Conservation (phyloP, 2,329 filamentous ascomycete genomes). For the Metarhizium sp. region DNA sequence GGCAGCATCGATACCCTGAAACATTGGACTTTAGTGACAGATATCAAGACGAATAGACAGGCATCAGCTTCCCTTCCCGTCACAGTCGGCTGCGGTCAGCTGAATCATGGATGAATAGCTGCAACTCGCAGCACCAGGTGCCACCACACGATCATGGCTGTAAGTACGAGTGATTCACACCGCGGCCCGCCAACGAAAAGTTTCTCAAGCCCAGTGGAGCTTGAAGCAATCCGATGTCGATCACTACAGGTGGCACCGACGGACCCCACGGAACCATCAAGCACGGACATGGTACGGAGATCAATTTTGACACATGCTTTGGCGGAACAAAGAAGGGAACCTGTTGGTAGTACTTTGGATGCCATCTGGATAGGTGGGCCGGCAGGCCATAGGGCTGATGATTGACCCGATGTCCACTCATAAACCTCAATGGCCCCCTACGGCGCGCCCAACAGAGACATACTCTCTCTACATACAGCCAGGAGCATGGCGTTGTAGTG, state of each 20-base stretch:
- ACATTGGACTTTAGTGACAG: too few relatives aligned
- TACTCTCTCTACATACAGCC: background rate
- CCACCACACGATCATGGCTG: background rate
- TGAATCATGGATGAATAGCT: background rate
- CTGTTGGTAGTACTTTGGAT: too few relatives aligned
- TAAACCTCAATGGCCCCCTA: background rate
- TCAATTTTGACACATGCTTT: too few relatives aligned
- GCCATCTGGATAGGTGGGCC: background rate
- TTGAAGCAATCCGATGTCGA: background rate
- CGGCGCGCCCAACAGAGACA: background rate
- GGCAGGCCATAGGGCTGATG: background rate
- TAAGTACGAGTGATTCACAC: background rate
- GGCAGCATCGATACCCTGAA: too few relatives aligned
- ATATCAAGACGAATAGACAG: too few relatives aligned
- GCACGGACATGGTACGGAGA: too few relatives aligned
- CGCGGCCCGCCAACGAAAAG: background rate
- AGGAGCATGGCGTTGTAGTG: too few relatives aligned
- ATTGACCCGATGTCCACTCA: background rate
- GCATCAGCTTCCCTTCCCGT: background rate
- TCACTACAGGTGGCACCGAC: background rate
- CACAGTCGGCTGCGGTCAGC: background rate
- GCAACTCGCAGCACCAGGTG: background rate
- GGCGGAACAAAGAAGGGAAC: too few relatives aligned
- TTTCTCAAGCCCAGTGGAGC: background rate
- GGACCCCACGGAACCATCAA: background rate